A percentile compares a stretch with the other conserved stretches of the same genome.
phyloP scores from a whole-genome alignment of 306 rosid genomes.

The Boehmeria nivea region DNA sequence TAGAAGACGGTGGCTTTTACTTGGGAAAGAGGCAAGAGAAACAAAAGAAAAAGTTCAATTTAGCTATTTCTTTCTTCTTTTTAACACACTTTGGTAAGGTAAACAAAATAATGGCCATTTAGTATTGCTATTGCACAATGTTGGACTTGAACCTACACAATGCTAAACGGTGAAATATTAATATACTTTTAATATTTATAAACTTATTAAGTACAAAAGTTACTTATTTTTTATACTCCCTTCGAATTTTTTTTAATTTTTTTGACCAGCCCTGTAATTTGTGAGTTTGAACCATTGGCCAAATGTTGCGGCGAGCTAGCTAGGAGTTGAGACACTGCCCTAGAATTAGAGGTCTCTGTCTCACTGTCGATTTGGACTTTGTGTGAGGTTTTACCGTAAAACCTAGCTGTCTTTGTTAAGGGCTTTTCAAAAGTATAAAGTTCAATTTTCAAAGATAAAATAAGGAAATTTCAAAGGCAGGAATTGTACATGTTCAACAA shows the following conservation, averaged over 20 bases:
- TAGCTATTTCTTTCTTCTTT: neutral
- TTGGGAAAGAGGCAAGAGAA: neutral
- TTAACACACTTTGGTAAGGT: too few species aligned
- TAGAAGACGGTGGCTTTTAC: conserved; percentile 22
- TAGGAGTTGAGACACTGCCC: neutral
- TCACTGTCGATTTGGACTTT: neutral
- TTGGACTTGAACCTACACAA: too few species aligned
- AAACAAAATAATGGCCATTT: too few species aligned
- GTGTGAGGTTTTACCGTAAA: neutral
- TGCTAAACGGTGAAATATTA: too few species aligned
- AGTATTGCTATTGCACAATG: too few species aligned
- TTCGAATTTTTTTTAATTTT: too few species aligned
- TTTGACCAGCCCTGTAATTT: too few species aligned
- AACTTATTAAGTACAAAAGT: too few species aligned
- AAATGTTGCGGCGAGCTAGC: too few species aligned
- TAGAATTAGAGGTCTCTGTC: neutral
- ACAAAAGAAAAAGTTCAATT: neutral
- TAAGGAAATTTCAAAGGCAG: neutral
- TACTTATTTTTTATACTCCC: too few species aligned
- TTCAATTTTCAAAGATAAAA: neutral
- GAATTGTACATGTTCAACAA: conserved; percentile 9
- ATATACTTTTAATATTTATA: too few species aligned
- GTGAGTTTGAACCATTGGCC: too few species aligned
- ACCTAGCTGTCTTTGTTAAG: neutral
- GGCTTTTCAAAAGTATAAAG: neutral